Evolutionary conservation across 1,139 yeast genomes (phyloP).

Genomic region (Debaryomyces robertsiae): DNA sequence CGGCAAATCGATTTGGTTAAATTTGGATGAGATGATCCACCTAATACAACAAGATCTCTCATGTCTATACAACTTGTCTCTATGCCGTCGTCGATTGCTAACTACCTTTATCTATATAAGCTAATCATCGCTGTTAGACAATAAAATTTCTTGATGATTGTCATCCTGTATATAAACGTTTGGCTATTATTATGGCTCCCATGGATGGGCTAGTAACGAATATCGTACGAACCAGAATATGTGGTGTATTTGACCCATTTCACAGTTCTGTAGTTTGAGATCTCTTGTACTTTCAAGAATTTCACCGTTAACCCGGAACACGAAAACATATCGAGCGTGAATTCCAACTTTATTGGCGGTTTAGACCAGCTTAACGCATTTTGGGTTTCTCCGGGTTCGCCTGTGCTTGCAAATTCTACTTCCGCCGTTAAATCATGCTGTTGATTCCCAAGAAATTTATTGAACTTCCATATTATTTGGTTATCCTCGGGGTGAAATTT

Average conservation of each 20-base stretch:
- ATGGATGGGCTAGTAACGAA: slow-evolving; percentile 51
- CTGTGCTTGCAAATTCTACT: slow-evolving; percentile 37
- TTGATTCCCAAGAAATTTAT: slow-evolving; percentile 66
- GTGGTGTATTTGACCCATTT: slow-evolving; percentile 87
- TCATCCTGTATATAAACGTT: not conserved
- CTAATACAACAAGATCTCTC: slow-evolving; percentile 76
- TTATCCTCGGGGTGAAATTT: slow-evolving; percentile 70
- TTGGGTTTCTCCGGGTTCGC: slow-evolving; percentile 16
- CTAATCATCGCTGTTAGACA: slow-evolving; percentile 1
- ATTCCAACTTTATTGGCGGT: slow-evolving; percentile 77
- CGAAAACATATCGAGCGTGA: slow-evolving; percentile 74
- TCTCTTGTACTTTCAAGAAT: slow-evolving; percentile 70
- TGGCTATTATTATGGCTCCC: too few relatives aligned
- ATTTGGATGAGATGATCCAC: slow-evolving; percentile 74
- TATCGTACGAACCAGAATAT: slow-evolving; percentile 77
- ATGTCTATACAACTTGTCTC: slow-evolving; percentile 28
- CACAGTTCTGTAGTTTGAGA: slow-evolving; percentile 65
- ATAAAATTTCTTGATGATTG: slow-evolving; percentile 7
- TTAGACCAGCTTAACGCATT: slow-evolving; percentile 54
- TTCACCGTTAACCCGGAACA: slow-evolving; percentile 77
- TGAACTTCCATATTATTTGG: slow-evolving; percentile 68
- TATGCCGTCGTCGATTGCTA: not conserved
- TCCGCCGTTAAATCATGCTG: slow-evolving; percentile 60
- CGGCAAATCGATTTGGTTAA: slow-evolving; percentile 65
- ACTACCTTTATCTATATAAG: not conserved